Conservation (phyloP, 1,139 yeast genomes). For the Zygosaccharomyces sapae region DNA sequence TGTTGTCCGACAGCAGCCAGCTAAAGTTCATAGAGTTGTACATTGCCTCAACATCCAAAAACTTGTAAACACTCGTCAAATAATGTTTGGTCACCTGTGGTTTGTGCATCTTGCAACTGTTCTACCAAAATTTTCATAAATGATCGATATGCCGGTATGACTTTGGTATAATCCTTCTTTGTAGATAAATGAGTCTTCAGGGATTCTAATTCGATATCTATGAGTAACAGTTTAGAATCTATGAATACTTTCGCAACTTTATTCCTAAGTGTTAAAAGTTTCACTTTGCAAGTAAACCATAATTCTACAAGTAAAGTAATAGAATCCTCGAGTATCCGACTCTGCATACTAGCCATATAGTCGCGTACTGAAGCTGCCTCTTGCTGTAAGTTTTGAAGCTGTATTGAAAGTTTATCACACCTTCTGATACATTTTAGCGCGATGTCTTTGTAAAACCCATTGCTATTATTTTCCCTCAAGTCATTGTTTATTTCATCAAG, state of each 20-base stretch:
- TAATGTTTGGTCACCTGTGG: conserved; percentile 30
- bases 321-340: conserved; percentile 19
- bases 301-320: conserved; percentile 26
- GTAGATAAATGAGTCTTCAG: conserved; percentile 9
- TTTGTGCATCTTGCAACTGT: conserved; percentile 35
- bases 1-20: conserved; percentile 32
- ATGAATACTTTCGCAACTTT: conserved; percentile 26
- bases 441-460: conserved; percentile 22
- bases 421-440: conserved; percentile 26
- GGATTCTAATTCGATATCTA: conserved; percentile 26
- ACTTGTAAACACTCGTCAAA: conserved; percentile 37
- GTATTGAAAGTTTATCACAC: conserved; percentile 27
- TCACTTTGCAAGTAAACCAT: conserved; percentile 26
- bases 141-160: conserved; percentile 25
- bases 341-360: conserved; percentile 14
- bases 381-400: conserved; percentile 19
- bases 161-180: conserved; percentile 15
- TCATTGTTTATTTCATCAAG: conserved; percentile 10
- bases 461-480: conserved; percentile 2
- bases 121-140: conserved; percentile 36
- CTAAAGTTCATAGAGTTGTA: conserved; percentile 37
- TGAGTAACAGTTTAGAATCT: conserved; percentile 26
- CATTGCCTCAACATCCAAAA: conserved; percentile 39
- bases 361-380: conserved; percentile 17
- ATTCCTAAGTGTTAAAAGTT: conserved; percentile 19